These are phyloP conservation scores for Phytophthora pini DNA, from an alignment of 352 stramenopile genomes.

Conservation along the genomic window DNA sequence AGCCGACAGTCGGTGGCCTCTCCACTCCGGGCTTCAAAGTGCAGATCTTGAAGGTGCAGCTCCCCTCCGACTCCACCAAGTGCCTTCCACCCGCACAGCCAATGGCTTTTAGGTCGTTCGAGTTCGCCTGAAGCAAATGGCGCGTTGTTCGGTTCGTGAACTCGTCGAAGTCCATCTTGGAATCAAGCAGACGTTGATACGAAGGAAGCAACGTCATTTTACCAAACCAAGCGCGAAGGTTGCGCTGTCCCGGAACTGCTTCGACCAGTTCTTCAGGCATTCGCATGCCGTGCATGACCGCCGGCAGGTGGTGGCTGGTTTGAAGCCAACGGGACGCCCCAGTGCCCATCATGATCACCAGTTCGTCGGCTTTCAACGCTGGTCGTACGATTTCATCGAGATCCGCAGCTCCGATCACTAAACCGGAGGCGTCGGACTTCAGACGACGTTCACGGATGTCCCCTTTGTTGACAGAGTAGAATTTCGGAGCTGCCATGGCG, in stretches of 20 bases:
- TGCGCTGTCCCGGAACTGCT: conserved; percentile 21
- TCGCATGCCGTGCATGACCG: conserved; percentile 67
- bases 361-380: conserved; percentile 56
- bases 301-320: conserved; percentile 47
- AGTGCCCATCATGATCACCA: conserved; percentile 67
- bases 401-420: conserved; percentile 46
- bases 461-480: conserved; percentile 42
- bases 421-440: conserved; percentile 39
- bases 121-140: conserved; percentile 28
- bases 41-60: conserved; percentile 43
- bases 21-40: conserved; percentile 37
- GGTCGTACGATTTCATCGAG: conserved; percentile 45
- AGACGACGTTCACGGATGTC: conserved; percentile 36
- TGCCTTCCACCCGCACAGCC: conserved; percentile 49
- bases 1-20: conserved; percentile 37
- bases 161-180: conserved; percentile 41
- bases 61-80: conserved; percentile 46
- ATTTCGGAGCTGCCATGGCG: conserved; percentile 52
- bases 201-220: conserved; percentile 67
- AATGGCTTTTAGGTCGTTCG: conserved; percentile 43
- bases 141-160: conserved; percentile 49
- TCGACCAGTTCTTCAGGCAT: conserved; percentile 45
- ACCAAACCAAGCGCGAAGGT: conserved; percentile 60
- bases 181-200: conserved; percentile 49
- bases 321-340: conserved; percentile 53